Base-by-base conservation (phyloP, 2,329 filamentous ascomycete species). In the Orbilia ellipsospora region DNA sequence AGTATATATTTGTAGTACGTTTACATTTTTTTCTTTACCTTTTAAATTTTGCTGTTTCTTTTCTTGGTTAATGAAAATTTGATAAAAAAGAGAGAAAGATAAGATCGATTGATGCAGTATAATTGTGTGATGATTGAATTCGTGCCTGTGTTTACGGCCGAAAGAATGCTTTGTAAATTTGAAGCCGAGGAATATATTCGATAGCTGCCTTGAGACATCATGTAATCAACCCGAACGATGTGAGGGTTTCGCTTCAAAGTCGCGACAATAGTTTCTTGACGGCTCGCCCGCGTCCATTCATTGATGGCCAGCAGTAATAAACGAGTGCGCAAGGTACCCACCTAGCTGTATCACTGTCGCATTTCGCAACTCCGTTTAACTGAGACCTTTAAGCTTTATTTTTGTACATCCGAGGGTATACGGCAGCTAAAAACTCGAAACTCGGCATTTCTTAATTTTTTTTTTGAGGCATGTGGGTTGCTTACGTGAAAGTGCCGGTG, bases 1-100 rank as follows among this genome's bases (percentile, higher is more conserved):
- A 73, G 69, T 73, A 73, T 66, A 73, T 73, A 73, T 56, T 73
- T 73, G 69, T 73, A 73, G 69, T 73, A 73, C 62, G 62, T 56
- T 67, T 73, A 61, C 42, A 16, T 57, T 61, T 66, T 72, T 48
- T 51, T 13, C 12, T 67, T 51, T 72, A 26, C 57, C 12, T 36
- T 62, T 52, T 57, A 13, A 45, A 50, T 66, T 72, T 48, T 57
- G 12, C n/a, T 67, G n/a, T 57, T 72, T 40, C 57, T 57, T 26
- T 50, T 54, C 64, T 48, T 55, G 51, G 23, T 67, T 62, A 61
- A 73, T 73, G 69, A 73, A 72, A 64, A 70, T 64, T 31, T 55
- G 5, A 50, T 26, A 59, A 20, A 72, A 72, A 60, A 72, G 57
- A 57, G 26, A 40, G 28, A 54, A 4, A 45, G 10, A 18, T 10